Evolutionary conservation across 805 yeast species (phyloP).

Genomic region (Saccharomycopsis olivae): DNA sequence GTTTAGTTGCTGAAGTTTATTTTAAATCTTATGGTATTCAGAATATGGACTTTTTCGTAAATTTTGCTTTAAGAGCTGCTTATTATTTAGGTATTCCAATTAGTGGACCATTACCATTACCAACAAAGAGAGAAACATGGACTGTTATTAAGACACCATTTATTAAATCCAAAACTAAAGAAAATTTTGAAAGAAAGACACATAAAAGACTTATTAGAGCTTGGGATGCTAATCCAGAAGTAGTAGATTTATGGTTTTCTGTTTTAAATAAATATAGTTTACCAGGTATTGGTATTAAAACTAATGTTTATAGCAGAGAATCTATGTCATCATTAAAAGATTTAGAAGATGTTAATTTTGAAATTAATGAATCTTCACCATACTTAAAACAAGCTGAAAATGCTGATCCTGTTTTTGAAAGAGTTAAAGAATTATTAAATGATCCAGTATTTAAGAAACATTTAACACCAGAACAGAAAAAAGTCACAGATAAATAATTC

Average conservation of each 20-base stretch:
- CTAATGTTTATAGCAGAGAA: conserved; percentile 49
- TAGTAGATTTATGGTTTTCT: conserved; percentile 71
- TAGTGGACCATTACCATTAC: conserved; percentile 57
- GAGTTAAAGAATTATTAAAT: conserved; percentile 49
- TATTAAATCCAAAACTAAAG: conserved; percentile 88
- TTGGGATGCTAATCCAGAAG: conserved; percentile 80
- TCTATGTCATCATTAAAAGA: conserved; percentile 30
- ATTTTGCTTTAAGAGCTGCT: conserved; percentile 84
- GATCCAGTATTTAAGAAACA: conserved; percentile 46
- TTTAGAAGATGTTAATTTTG: conserved; percentile 26
- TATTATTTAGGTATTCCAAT: conserved; percentile 84
- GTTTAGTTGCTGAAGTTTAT: conserved; percentile 66
- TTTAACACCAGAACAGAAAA: conserved; percentile 5
- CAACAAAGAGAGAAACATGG: conserved; percentile 74
- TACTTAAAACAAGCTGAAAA: conserved; percentile 16
- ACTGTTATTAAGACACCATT: conserved; percentile 91
- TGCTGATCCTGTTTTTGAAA: conserved; percentile 37
- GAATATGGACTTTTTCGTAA: conserved; percentile 64
- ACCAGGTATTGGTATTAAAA: conserved; percentile 77
- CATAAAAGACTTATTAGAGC: conserved; percentile 63
- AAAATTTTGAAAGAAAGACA: conserved; percentile 85
- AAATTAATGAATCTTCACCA: conserved; percentile 18
- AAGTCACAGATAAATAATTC: background rate
- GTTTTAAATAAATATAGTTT: conserved; percentile 67
- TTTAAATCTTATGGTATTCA: conserved; percentile 63